Base-by-base conservation (phyloP, 495 filamentous ascomycete genomes). In the Aspergillus wentii region DNA sequence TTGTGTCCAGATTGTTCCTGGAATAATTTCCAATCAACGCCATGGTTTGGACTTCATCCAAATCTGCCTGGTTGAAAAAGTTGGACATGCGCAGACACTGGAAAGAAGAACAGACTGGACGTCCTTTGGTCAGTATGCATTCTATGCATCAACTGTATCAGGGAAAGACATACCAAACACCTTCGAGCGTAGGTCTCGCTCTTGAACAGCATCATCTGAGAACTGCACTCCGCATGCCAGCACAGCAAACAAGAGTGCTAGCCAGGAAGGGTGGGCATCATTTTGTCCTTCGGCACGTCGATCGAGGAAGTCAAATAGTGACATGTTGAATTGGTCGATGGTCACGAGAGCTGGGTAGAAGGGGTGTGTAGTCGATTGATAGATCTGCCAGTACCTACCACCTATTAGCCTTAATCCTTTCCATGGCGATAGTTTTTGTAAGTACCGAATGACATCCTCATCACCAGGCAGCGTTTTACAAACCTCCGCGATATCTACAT, bases 201-300 rank as follows among this genome's bases (percentile, higher is more conserved):
- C 69, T 44, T 67, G 66, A n/a, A 62, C 49, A 2, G 80, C 76
- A 9, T 80, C 71, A 49, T 78, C 72, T 4, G 82, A 78, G 46
- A 80, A 86, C 49, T 88, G 83, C 10, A 76, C 80, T 11, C 82
- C 82, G 33, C 82, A 82, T 0, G 82, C 84, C 23, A 88, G 64
- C 0, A 84, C 80, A n/a, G 81, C 82, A 57, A 88, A 87, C 3
- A 88, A 38, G 13, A 54, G 9, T 1, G 51, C 51, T 17, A 54
- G 25, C 46, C 46, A 54, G 3, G 51, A 50, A n/a, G n/a, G n/a
- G n/a, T n/a, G n/a, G n/a, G n/a, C n/a, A 7, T 36, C 17, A 27
- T 50, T 11, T 0, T 37, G 46, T 5, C 38, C 40, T 10, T 33
- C 26, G 7, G 40, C 33, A n/a, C 51, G 32, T 16, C 21, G 19